Percentiles rank a stretch among this genome's conserved stretches.
Evolutionary conservation across 768 basidiomycete genomes (phyloP).

Genomic region (Galerina sulciceps): DNA sequence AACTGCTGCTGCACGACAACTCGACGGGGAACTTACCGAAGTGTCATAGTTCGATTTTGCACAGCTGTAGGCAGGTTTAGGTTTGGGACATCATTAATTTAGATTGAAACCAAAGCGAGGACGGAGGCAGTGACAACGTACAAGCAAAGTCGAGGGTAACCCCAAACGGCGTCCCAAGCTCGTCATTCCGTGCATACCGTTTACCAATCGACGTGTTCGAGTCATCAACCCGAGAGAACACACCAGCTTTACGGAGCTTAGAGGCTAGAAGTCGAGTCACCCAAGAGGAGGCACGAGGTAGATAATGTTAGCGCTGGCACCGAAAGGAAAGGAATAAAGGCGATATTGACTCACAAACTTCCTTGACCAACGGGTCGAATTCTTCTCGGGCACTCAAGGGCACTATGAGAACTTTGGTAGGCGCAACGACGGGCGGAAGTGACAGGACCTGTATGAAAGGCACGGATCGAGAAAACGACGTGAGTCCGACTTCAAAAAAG

Average conservation of each 20-base stretch:
- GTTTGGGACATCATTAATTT: conserved; percentile 7
- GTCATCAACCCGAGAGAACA: conserved; percentile 94
- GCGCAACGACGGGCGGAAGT: conserved; percentile 86
- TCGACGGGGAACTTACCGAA: conserved; percentile 63
- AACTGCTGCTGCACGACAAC: too few relatives aligned
- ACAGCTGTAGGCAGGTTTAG: conserved; percentile 58
- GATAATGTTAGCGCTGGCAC: too few relatives aligned
- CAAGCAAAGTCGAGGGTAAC: conserved; percentile 94
- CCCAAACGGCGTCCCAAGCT: conserved; percentile 93
- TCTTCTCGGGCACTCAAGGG: conserved; percentile 87
- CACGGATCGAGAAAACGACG: not conserved
- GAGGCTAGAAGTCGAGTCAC: conserved; percentile 52
- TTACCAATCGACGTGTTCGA: conserved; percentile 95
- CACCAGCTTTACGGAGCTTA: conserved; percentile 85
- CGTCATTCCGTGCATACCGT: conserved; percentile 97
- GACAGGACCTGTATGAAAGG: conserved; percentile 74
- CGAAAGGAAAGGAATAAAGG: not conserved
- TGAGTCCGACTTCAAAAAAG: conserved; percentile 11
- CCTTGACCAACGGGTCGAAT: conserved; percentile 80
- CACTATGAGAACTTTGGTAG: conserved; percentile 96
- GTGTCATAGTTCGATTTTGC: conserved; percentile 91
- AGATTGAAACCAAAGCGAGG: not conserved
- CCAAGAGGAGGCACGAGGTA: too few relatives aligned
- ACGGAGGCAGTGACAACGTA: conserved; percentile 31
- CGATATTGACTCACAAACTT: conserved; percentile 78